Conservation (phyloP, 169 alveolate genomes). For the Plasmodium chabaudi region DNA sequence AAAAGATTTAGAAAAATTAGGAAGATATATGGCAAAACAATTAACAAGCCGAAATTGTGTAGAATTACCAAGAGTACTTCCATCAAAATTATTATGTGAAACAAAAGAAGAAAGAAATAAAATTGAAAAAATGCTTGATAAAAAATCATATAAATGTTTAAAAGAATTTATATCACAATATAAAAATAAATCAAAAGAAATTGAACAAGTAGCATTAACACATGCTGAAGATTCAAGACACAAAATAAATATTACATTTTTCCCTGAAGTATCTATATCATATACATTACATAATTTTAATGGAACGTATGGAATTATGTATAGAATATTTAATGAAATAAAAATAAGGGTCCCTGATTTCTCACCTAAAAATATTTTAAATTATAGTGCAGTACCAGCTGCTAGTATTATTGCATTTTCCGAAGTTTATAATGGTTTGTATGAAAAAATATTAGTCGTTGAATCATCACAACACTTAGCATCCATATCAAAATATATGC, state of each 20-base stretch:
- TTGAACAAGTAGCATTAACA: constrained; percentile 82
- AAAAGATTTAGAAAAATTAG: constrained; percentile 86
- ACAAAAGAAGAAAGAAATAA: constrained; percentile 41
- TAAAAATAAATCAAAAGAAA: constrained; percentile 80
- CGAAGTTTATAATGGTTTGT: constrained; percentile 61
- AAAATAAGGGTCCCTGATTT: constrained; percentile 65
- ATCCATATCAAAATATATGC: constrained; percentile 78
- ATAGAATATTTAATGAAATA: constrained; percentile 85
- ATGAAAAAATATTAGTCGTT: constrained; percentile 73
- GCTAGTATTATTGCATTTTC: constrained; percentile 71
- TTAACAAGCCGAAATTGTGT: constrained; percentile 85
- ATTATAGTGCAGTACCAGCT: constrained; percentile 13
- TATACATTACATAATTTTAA: constrained; percentile 88
- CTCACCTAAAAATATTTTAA: constrained; percentile 22
- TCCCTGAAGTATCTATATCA: constrained; percentile 83
- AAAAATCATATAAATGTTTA: constrained; percentile 78
- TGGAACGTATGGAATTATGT: constrained; percentile 84
- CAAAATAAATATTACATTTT: constrained; percentile 58
- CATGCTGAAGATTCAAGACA: constrained; percentile 87
- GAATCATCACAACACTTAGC: constrained; percentile 82
- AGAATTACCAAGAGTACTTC: constrained; percentile 88
- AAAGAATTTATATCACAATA: constrained; percentile 72
- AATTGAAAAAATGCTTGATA: constrained; percentile 66
- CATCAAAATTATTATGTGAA: constrained; percentile 78
- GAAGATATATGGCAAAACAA: constrained; percentile 80